Evolutionary conservation across 2,329 filamentous ascomycete genomes (phyloP), one percentile per base, ranked within the genome.

Genomic region (Neofusicoccum sp.): DNA sequence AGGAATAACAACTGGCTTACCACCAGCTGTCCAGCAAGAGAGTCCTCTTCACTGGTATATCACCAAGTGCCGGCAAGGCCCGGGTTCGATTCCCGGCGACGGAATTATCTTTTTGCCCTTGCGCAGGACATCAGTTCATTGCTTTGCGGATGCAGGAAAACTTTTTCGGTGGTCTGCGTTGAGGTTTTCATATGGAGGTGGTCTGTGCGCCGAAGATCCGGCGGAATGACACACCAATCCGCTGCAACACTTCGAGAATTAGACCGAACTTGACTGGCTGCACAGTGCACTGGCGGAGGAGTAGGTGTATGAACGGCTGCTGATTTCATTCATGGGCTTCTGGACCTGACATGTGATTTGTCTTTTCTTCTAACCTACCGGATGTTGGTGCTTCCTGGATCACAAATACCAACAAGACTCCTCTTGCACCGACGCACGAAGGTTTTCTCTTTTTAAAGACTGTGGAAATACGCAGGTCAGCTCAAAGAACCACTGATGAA

Each of bases 21-120:
- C 22, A 22, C 22, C 22, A 22, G 22, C 22, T 22, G 22, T 22
- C 22, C 22, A 22, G 22, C 22, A 22, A 22, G 52, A 68, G 67
- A 68, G 67, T 66, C 33, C 39, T 66, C 48, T 44, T 65, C 66
- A 64, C 69, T 69, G 56, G 11, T 44, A 48, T 39, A 64, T 22
- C 22, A 22, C 22, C 22, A 58, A 58, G 71, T 68, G 70, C 71
- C 71, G 71, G 68, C 71, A 73, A 73, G 71, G 71, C 71, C 71
- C 70, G 71, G 70, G 71, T 73, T 71, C 71, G 67, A 72, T 73
- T 73, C 71, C 70, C 70, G 68, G 71, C 70, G 69, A 71, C 70
- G 70, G 70, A 72, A 72, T 34, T n/a, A 54, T 0, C n/a, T 43
- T 58, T 66, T 60, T 66, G 39, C 2, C 3, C 28, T 44, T 9